Conservation (phyloP, 768 basidiomycete genomes). For the Tylopilus subfusipes region DNA sequence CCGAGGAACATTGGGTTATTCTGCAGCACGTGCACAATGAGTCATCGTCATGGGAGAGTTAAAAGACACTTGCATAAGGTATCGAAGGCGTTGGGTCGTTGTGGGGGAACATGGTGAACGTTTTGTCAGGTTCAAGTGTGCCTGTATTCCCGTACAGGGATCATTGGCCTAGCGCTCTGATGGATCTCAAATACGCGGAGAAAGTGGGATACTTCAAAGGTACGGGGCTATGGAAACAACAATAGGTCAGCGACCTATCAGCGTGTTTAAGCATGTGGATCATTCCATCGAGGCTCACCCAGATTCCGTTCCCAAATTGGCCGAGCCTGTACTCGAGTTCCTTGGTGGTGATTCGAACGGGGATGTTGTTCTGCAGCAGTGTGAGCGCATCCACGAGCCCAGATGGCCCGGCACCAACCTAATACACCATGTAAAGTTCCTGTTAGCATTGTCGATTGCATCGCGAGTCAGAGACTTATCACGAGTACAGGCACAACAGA, state of each 20-base stretch:
- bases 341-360: conserved; percentile 52
- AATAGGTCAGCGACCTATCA: neutral
- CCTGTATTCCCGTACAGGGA: conserved; percentile 27
- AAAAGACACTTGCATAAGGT: conserved; percentile 22
- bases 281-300: conserved; percentile 24
- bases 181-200: conserved; percentile 41
- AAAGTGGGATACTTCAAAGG: conserved; percentile 42
- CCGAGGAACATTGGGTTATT: conserved; percentile 14
- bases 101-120: neutral
- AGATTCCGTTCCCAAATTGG: conserved; percentile 38
- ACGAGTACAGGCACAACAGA: conserved; percentile 19
- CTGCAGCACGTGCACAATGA: neutral
- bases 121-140: conserved; percentile 16
- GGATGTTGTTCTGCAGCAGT: conserved; percentile 42
- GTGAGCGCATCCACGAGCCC: conserved; percentile 33
- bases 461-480: conserved; percentile 1
- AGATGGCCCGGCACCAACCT: conserved; percentile 30
- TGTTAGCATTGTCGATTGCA: too few species aligned
- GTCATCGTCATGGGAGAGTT: neutral
- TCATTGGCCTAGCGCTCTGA: conserved; percentile 25
- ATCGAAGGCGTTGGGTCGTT: conserved; percentile 23
- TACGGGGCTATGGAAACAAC: conserved; percentile 23
- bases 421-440: too few species aligned
- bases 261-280: neutral
- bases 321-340: conserved; percentile 34